A percentile compares a stretch with the other conserved stretches of the same genome.
Evolutionary conservation across 176 grass and related monocot species (phyloP).

Genomic region (Oryza meridionalis): DNA sequence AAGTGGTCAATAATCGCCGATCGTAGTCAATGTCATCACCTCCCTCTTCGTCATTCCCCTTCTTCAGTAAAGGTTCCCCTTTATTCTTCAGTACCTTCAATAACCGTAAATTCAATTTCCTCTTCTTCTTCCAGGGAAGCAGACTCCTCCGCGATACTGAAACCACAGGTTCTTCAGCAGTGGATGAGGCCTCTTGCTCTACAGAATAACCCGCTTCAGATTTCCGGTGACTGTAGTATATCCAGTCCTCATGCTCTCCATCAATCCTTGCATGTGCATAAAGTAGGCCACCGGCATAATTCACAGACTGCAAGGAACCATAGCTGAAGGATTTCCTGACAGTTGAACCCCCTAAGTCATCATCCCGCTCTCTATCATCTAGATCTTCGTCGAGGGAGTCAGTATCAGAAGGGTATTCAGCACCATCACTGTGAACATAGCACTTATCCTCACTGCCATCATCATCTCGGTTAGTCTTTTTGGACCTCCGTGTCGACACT

Average conservation of each 20-base stretch:
- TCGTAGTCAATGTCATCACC: conserved; percentile 98
- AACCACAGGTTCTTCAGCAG: conserved; percentile 40
- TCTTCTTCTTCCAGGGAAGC: conserved; percentile 92
- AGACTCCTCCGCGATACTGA: conserved; percentile 62
- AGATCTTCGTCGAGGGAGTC: conserved; percentile 82
- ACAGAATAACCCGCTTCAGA: conserved; percentile 71
- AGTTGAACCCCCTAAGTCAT: conserved; percentile 53
- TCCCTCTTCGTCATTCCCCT: conserved; percentile 82
- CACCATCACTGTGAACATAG: conserved; percentile 70
- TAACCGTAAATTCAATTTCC: conserved; percentile 15
- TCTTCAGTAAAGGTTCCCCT: conserved; percentile 96
- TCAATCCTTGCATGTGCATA: conserved; percentile 61
- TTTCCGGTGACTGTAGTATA: conserved; percentile 81
- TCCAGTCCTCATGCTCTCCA: conserved; percentile 76
- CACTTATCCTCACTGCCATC: conserved; percentile 73
- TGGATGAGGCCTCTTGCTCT: conserved; percentile 48
- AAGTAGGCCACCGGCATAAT: conserved; percentile 61
- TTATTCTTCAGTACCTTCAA: conserved; percentile 57
- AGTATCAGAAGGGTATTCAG: conserved; percentile 65
- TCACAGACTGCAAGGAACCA: conserved; percentile 75
- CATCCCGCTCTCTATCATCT: conserved; percentile 53
- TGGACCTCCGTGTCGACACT: conserved; percentile 66
- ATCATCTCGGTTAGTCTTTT: conserved; percentile 64
- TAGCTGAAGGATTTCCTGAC: conserved; percentile 95
- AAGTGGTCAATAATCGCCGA: conserved; percentile 74